Evolutionary conservation across 768 basidiomycete species (phyloP), one percentile per base, ranked within the genome.

Genomic region (Lentinula sp.): DNA sequence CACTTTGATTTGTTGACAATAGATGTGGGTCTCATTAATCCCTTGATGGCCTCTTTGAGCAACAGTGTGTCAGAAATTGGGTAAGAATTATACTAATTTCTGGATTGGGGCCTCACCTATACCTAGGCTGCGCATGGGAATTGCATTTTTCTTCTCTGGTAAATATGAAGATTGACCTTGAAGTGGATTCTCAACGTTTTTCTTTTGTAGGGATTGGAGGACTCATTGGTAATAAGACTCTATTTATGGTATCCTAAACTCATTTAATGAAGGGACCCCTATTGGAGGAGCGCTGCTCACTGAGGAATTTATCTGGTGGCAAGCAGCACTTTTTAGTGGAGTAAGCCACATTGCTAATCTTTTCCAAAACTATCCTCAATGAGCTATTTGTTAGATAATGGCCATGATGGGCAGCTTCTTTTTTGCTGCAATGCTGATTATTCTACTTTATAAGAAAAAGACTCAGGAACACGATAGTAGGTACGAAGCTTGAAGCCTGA

Each of bases 51-150:
- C 3, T n/a, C 65, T 5, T 68, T 78, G 5, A 73, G 71, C 0
- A 61, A 40, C 2, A 67, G 76, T 52, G 35, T 72, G 2, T 65
- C 69, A 0, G 73, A 78, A 49, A 63, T 77, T 6, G 77, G 76
- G 74, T 76, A 28, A 16, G 74, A 66, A 1, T 6, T 9, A 11
- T 11, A 2, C 8, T 7, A 10, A 15, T n/a, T 16, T 5, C 42
- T 13, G 16, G 2, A 15, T n/a, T 43, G 7, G 16, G 9, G 5
- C 16, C 16, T 16, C 42, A n/a, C 42, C 42, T 16, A 43, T n/a
- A 37, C 13, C 16, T 43, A 43, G 42, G 16, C 13, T 43, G 42
- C 42, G 42, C 42, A 43, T 43, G 42, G 42, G 42, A 5, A 43
- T 43, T 43, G 42, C 13, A 11, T 43, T 43, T 43, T 43, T 43